Conservation (phyloP, 2,329 filamentous ascomycete species). For the Chalaropsis thielavioides region DNA sequence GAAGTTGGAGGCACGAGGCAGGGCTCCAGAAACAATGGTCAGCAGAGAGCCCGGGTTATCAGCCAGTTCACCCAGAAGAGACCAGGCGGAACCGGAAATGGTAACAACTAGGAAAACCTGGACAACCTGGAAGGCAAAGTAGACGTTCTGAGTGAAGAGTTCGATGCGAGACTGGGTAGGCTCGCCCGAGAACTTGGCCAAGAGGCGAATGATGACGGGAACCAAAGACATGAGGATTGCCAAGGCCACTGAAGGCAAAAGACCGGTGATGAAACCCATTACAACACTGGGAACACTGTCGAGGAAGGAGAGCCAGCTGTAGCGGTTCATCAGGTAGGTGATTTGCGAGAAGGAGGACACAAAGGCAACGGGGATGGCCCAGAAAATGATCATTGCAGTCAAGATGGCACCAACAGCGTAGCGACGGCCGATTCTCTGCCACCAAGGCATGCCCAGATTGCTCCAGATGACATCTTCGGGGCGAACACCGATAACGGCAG, state of each 20-base stretch:
- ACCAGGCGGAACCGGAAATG: constrained; percentile 63
- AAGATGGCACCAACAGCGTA: constrained; percentile 59
- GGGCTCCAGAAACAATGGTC: constrained; percentile 50
- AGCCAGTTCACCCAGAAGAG: constrained; percentile 49
- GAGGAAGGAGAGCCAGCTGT: constrained; percentile 61
- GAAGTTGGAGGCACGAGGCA: constrained; percentile 81
- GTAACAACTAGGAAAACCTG: constrained; percentile 87
- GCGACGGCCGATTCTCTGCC: constrained; percentile 63
- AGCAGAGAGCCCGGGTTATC: constrained; percentile 48
- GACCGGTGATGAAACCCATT: constrained; percentile 68
- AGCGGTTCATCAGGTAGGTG: constrained; percentile 46
- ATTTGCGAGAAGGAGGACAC: constrained; percentile 83
- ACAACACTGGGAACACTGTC: constrained; percentile 54
- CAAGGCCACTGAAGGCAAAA: constrained; percentile 66
- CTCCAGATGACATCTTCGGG: constrained; percentile 80
- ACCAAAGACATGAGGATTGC: constrained; percentile 76
- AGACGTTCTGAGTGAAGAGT: constrained; percentile 77
- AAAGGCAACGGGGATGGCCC: constrained; percentile 58
- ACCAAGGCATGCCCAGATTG: constrained; percentile 72
- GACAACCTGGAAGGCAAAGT: constrained; percentile 80
- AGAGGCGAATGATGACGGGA: constrained; percentile 56
- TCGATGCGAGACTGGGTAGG: constrained; percentile 70
- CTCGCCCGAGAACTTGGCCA: constrained; percentile 66
- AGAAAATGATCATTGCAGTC: constrained; percentile 70
- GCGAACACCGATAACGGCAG: constrained; percentile 67